A percentile compares a stretch with the other conserved stretches of the same genome.
Conservation (phyloP, 177 flowering plant genomes). For the Vitis hybrid region DNA sequence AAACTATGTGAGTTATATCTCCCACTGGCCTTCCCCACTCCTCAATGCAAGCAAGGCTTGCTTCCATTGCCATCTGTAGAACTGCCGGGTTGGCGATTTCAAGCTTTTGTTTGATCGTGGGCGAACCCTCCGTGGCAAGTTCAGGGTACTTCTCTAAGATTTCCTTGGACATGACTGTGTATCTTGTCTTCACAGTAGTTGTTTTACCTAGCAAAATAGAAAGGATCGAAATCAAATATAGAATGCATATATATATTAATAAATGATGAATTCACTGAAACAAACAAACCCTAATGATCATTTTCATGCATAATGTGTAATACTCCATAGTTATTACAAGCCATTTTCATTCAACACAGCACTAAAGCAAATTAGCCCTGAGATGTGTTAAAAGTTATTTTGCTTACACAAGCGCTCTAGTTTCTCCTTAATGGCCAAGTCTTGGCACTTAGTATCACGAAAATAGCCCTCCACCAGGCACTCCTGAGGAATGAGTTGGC, state of each 20-base stretch:
- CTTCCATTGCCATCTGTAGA: conserved; percentile 60
- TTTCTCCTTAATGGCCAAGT: conserved; percentile 60
- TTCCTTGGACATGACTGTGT: conserved; percentile 74
- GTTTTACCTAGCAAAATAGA: conserved; percentile 47
- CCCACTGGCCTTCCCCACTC: conserved; percentile 61
- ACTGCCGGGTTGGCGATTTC: conserved; percentile 59
- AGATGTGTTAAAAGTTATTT: background rate
- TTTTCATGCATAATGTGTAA: background rate
- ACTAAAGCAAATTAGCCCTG: no score
- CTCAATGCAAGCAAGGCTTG: conserved; percentile 53
- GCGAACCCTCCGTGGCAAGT: conserved; percentile 44
- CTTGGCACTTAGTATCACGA: conserved; percentile 65
- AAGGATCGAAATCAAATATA: background rate
- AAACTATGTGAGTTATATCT: conserved; percentile 61
- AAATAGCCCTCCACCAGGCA: conserved; percentile 67
- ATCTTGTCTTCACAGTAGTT: conserved; percentile 77
- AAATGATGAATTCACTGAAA: background rate
- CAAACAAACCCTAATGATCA: background rate
- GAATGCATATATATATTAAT: background rate
- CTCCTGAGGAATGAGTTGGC: conserved; percentile 61
- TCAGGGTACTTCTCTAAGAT: conserved; percentile 52
- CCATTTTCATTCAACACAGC: no score
- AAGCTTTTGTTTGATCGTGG: conserved; percentile 60
- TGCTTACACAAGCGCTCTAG: conserved; percentile 67
- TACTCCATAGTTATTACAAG: no score